Base-by-base conservation (phyloP, 2,329 filamentous ascomycete genomes). In the Trichothecium sympodiale region DNA sequence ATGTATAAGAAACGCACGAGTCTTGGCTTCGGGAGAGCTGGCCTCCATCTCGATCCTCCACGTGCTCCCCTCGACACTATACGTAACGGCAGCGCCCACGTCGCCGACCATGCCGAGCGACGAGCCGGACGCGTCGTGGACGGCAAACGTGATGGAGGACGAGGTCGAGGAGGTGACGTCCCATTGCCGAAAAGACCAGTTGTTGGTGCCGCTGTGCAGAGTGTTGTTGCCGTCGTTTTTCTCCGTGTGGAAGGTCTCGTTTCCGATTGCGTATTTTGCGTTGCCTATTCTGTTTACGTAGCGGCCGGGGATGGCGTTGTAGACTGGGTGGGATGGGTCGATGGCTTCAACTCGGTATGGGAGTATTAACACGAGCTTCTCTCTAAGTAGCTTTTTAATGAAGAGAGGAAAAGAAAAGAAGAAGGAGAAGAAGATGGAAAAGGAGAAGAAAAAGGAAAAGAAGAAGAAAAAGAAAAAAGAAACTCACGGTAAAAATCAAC, bases 271-370 rank as follows among this genome's bases (percentile, higher is more conserved):
- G 53, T 74, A 76, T 33, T 57, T 61, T 37, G 60, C 70, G 49
- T 76, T 69, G 52, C 71, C 73, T 53, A 80, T 78, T 37, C 74
- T 69, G 51, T 78, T 78, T 36, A 74, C 75, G 50, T 80, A 79
- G 29, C 75, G 70, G 8, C 72, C 74, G 5, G 74, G 74, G 20
- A 80, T 69, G 52, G 73, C 61, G 50, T 74, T 77, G 54, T 74
- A 71, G 48, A 77, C 72, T 30, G 66, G 74, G 50, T 79, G 75
- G 29, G 64, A 57, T 14, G 61, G 56, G 44, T 67, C 62, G 43
- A 53, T 46, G 38, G 62, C 60, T 64, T 37, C 34, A 36, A 4
- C 13, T n/a, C n/a, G n/a, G n/a, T n/a, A n/a, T n/a, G n/a, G n/a
- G n/a, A n/a, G n/a, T n/a, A n/a, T n/a, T n/a, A n/a, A n/a, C n/a